These are phyloP conservation scores for Eimeria sp. DNA, from an alignment of 169 alveolate species.

Conservation along the genomic window DNA sequence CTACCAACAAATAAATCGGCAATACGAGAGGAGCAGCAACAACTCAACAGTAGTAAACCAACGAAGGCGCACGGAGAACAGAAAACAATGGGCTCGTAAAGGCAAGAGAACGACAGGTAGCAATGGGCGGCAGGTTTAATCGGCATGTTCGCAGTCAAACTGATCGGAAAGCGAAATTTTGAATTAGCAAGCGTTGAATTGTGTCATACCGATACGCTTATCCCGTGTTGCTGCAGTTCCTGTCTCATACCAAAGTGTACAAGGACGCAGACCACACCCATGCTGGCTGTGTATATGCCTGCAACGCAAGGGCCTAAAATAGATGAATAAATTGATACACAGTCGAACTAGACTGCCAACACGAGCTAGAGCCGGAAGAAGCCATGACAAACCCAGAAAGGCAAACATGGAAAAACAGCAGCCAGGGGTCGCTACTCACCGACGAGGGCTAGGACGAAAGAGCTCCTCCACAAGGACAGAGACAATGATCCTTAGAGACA, in stretches of 20 bases:
- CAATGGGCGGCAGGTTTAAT: neutral
- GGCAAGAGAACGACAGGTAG: neutral
- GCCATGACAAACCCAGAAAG: neutral
- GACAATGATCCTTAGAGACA: conserved; percentile 26
- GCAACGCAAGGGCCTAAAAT: neutral
- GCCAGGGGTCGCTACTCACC: conserved; percentile 31
- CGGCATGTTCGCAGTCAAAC: neutral
- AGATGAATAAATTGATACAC: neutral
- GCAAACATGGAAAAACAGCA: neutral
- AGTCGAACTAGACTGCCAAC: neutral
- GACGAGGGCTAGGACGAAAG: conserved; percentile 63
- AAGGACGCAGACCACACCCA: conserved; percentile 78
- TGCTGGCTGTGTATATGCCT: conserved; percentile 76
- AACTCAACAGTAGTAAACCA: neutral
- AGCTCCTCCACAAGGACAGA: conserved; percentile 51
- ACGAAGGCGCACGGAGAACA: neutral
- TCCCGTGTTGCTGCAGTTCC: conserved; percentile 75
- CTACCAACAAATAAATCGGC: neutral
- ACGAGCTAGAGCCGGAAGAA: neutral
- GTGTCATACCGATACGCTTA: conserved; percentile 39
- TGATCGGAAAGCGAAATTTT: no score
- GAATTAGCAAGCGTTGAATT: neutral
- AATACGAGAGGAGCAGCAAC: neutral
- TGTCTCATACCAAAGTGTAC: conserved; percentile 79
- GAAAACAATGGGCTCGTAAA: neutral